phyloP scores from a whole-genome alignment of 1,284 basidiomycete species.

The Apiotrichum laibachii region DNA sequence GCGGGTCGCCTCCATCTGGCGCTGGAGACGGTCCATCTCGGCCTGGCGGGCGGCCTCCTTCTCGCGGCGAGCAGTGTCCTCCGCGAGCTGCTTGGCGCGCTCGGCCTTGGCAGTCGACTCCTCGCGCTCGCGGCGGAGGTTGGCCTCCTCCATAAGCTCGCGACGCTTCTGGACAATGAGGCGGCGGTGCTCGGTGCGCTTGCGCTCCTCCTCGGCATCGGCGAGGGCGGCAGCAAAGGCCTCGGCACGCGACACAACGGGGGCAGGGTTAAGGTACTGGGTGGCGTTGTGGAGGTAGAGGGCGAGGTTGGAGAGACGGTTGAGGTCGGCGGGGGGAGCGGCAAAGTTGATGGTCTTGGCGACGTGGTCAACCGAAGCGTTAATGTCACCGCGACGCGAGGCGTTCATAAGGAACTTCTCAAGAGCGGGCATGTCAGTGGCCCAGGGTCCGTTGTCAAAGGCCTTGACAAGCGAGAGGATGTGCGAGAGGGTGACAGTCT shows the following conservation, averaged over 20 bases:
- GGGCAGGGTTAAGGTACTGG: slow-evolving; percentile 52
- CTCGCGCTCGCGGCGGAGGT: slow-evolving; percentile 84
- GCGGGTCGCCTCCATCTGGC: slow-evolving; percentile 77
- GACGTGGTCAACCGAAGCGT: slow-evolving; percentile 85
- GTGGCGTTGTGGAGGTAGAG: slow-evolving; percentile 70
- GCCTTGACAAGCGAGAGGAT: slow-evolving; percentile 74
- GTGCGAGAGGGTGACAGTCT: slow-evolving; percentile 75
- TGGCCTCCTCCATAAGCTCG: slow-evolving; percentile 82
- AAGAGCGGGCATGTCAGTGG: slow-evolving; percentile 67
- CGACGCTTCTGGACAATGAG: slow-evolving; percentile 82
- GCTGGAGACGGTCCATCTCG: slow-evolving; percentile 74
- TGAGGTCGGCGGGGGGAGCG: slow-evolving; percentile 38
- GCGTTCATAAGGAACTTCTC: slow-evolving; percentile 93
- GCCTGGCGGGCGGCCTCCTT: slow-evolving; percentile 69
- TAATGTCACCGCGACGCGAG: slow-evolving; percentile 82
- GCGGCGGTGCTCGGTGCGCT: slow-evolving; percentile 69
- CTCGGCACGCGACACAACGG: slow-evolving; percentile 45
- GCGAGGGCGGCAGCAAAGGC: slow-evolving; percentile 52
- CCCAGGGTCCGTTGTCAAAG: slow-evolving; percentile 60
- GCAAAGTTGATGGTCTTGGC: slow-evolving; percentile 78
- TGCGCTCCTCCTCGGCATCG: slow-evolving; percentile 63
- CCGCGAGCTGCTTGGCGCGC: slow-evolving; percentile 65
- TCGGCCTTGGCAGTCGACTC: slow-evolving; percentile 80
- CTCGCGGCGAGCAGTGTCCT: slow-evolving; percentile 65
- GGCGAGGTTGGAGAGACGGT: slow-evolving; percentile 71